Conservation (phyloP, 2,329 filamentous ascomycete genomes). For the Talaromyces amestolkiae region DNA sequence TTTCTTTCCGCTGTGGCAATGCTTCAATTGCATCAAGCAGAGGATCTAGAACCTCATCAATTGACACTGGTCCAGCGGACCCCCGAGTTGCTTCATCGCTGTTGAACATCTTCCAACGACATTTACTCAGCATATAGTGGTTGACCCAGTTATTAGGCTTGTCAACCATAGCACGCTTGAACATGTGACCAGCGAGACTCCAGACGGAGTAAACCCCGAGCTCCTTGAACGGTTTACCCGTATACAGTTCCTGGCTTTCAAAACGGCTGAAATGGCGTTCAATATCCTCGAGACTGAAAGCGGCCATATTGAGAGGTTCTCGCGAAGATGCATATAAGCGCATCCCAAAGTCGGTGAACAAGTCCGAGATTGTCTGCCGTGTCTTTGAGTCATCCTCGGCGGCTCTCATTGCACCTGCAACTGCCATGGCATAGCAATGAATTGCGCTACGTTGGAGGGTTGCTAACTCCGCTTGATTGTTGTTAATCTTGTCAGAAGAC, state of each 20-base stretch:
- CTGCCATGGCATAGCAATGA: constrained; percentile 73
- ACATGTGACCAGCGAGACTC: constrained; percentile 63
- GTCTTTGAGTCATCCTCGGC: constrained; percentile 56
- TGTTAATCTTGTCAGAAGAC: constrained; percentile 90
- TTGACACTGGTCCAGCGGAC: constrained; percentile 33
- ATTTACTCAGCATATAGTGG: constrained; percentile 69
- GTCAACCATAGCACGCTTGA: constrained; percentile 57
- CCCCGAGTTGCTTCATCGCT: constrained; percentile 44
- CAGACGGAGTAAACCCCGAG: constrained; percentile 61
- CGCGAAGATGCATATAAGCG: constrained; percentile 67
- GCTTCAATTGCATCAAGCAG: constrained; percentile 60
- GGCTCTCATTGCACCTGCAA: constrained; percentile 59
- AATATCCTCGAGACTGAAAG: constrained; percentile 62
- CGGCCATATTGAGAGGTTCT: constrained; percentile 66
- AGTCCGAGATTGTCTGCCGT: constrained; percentile 58
- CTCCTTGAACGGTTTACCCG: constrained; percentile 56
- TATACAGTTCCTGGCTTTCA: constrained; percentile 55
- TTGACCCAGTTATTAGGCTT: constrained; percentile 64
- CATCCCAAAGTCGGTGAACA: constrained; percentile 67
- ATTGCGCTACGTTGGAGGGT: constrained; percentile 76
- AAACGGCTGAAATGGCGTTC: constrained; percentile 60
- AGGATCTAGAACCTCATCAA: constrained; percentile 54
- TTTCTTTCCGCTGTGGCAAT: constrained; percentile 60
- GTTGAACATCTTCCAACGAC: constrained; percentile 68
- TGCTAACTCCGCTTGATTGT: constrained; percentile 70